These are phyloP conservation scores for Annulohypoxylon nitens DNA, from an alignment of 495 filamentous ascomycete species.

Conservation along the genomic window DNA sequence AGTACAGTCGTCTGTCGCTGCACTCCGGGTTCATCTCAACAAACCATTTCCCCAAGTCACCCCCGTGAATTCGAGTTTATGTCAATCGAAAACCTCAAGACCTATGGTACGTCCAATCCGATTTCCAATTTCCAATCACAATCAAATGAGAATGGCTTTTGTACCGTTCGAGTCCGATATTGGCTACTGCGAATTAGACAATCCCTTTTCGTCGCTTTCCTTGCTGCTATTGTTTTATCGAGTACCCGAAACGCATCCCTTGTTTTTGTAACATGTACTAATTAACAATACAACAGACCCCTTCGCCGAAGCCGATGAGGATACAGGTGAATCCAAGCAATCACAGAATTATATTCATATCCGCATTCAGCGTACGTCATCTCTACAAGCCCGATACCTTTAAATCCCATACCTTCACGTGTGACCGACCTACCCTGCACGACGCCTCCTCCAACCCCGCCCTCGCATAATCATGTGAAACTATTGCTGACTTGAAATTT, in stretches of 20 bases:
- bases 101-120: constrained; percentile 83
- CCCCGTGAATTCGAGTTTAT: constrained; percentile 84
- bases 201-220: background rate
- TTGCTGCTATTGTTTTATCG: constrained; percentile 3
- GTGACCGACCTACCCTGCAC: constrained; percentile 24
- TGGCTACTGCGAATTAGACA: background rate
- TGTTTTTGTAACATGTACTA: constrained; percentile 29
- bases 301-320: constrained; percentile 99
- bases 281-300: constrained; percentile 74
- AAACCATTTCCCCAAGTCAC: constrained; percentile 60
- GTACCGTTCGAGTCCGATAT: background rate
- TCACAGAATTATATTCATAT: constrained; percentile 98
- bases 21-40: constrained; percentile 48
- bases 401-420: constrained; percentile 4
- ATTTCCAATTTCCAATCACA: constrained; percentile 22
- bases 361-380: constrained; percentile 94
- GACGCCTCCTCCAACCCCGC: background rate
- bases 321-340: constrained; percentile 92
- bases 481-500: constrained; percentile 26
- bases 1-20: constrained; percentile 61
- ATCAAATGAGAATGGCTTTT: background rate
- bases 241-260: constrained; percentile 35
- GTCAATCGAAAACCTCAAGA: constrained; percentile 99
- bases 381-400: background rate
- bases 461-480: constrained; percentile 14